Conservation (phyloP, 164 flowering plant species). For the Vitis cinerea region DNA sequence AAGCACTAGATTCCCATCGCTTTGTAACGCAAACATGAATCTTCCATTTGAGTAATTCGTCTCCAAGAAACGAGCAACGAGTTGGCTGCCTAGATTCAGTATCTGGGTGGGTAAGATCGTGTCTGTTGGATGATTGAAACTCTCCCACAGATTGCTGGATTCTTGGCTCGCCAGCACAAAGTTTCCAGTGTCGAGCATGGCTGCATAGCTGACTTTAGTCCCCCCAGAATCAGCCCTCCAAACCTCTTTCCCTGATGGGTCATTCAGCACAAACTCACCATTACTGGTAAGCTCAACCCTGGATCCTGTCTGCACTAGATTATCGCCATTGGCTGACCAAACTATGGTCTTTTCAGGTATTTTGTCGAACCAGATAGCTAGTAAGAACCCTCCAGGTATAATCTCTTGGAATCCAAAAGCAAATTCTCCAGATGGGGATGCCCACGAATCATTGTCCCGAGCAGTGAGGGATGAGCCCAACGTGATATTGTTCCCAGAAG, state of each 20-base stretch:
- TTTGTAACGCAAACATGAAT: not conserved
- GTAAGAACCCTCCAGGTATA: not conserved
- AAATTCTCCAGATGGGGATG: conserved; percentile 1
- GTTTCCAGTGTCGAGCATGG: not conserved
- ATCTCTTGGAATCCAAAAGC: not conserved
- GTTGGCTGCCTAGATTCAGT: not conserved
- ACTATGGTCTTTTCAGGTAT: not conserved
- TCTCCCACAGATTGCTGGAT: conserved; percentile 8
- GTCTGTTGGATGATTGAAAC: conserved; percentile 12
- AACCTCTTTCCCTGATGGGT: not conserved
- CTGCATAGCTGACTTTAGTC: not conserved
- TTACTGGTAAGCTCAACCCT: not conserved
- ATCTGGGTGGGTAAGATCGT: conserved; percentile 2
- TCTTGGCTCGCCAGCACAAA: not conserved
- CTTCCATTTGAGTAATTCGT: conserved; percentile 14
- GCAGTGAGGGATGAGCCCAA: not conserved
- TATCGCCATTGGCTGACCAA: not conserved
- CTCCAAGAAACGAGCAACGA: not conserved
- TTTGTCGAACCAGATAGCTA: not conserved
- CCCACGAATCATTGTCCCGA: not conserved
- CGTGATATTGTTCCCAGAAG: not conserved
- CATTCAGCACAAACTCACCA: not conserved
- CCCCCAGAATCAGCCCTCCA: not conserved
- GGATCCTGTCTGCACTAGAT: not conserved
- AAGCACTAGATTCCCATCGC: conserved; percentile 10